Evolutionary conservation across 169 alveolate genomes (phyloP).

Genomic region (Babesia bovis): DNA sequence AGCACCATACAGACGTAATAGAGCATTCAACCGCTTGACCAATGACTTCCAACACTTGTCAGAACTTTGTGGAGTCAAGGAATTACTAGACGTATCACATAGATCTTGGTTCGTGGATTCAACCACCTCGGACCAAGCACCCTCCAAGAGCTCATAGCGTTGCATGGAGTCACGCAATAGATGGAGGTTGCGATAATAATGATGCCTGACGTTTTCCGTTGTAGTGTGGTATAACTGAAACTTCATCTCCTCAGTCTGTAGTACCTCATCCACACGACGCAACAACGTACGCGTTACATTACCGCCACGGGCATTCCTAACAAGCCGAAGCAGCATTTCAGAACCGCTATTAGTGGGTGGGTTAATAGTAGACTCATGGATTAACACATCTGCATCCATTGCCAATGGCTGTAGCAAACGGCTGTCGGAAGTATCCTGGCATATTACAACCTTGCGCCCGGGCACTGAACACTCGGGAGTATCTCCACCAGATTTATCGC

Average conservation of each 20-base stretch:
- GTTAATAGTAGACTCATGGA: constrained; percentile 76
- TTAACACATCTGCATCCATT: constrained; percentile 72
- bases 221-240: constrained; percentile 35
- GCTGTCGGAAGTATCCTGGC: constrained; percentile 77
- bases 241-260: constrained; percentile 28
- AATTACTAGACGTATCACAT: background rate
- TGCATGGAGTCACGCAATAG: constrained; percentile 14
- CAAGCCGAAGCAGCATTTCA: constrained; percentile 23
- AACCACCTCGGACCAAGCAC: background rate
- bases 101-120: background rate
- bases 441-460: constrained; percentile 69
- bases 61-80: background rate
- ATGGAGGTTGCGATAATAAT: constrained; percentile 20
- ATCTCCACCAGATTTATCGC: background rate
- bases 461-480: background rate
- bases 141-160: background rate
- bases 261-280: constrained; percentile 6
- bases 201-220: constrained; percentile 3
- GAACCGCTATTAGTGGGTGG: constrained; percentile 44
- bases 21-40: background rate
- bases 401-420: constrained; percentile 57
- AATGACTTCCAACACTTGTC: background rate
- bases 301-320: background rate
- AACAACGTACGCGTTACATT: background rate
- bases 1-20: background rate